Evolutionary conservation across 352 stramenopile genomes (phyloP).

Genomic region (Phytopythium vexans): DNA sequence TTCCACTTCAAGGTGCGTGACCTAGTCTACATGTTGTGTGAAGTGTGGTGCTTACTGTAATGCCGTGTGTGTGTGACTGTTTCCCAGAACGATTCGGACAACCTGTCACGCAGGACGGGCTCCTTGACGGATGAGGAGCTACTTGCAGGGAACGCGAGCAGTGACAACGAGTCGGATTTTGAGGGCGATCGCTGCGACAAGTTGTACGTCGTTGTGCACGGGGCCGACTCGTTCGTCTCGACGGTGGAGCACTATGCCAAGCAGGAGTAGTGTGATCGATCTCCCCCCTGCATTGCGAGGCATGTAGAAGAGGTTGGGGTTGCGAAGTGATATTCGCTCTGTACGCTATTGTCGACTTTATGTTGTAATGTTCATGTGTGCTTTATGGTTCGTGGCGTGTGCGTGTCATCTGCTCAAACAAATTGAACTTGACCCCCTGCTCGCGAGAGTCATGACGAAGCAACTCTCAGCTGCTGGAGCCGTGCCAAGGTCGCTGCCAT

Average conservation of each 20-base stretch:
- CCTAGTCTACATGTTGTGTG: not conserved
- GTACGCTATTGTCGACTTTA: too few relatives aligned
- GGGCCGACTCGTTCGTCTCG: conserved; percentile 1
- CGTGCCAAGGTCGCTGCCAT: conserved; percentile 35
- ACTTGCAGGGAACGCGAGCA: conserved; percentile 1
- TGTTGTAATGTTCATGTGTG: too few relatives aligned
- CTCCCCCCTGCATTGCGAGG: too few relatives aligned
- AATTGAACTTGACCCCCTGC: too few relatives aligned
- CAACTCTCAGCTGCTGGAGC: conserved; percentile 21
- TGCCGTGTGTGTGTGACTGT: not conserved
- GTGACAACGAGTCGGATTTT: not conserved
- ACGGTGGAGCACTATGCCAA: conserved; percentile 1
- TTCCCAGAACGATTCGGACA: not conserved
- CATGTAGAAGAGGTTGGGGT: too few relatives aligned
- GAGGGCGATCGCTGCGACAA: not conserved
- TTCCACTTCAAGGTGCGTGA: conserved; percentile 72
- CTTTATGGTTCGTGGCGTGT: too few relatives aligned
- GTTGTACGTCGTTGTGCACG: conserved; percentile 4
- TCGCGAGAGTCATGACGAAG: too few relatives aligned
- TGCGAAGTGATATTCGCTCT: too few relatives aligned
- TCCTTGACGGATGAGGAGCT: conserved; percentile 1
- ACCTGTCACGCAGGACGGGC: not conserved
- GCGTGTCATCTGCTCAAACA: too few relatives aligned
- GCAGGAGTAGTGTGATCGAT: not conserved
- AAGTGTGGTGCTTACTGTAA: not conserved